These are phyloP conservation scores for Gnaphalium uliginosum DNA, from an alignment of 129 eudicot species.

Conservation along the genomic window DNA sequence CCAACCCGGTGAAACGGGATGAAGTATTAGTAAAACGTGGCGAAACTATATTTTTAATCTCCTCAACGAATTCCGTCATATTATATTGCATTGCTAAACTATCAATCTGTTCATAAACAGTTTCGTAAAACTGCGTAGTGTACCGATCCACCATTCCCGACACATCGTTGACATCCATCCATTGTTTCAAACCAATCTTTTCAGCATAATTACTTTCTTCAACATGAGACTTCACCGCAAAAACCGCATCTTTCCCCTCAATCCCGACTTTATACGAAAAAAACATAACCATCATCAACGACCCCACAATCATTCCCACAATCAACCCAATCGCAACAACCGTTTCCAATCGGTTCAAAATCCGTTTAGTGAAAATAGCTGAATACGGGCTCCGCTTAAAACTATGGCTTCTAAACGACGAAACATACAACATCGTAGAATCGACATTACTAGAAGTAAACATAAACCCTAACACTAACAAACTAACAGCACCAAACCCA, in stretches of 20 bases:
- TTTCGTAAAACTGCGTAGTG: slow-evolving; percentile 63
- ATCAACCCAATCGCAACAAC: slow-evolving; percentile 86
- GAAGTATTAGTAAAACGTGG: slow-evolving; percentile 50
- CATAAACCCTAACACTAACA: slow-evolving; percentile 73
- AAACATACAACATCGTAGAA: slow-evolving; percentile 65
- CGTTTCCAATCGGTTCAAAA: slow-evolving; percentile 60
- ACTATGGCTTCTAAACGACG: slow-evolving; percentile 66
- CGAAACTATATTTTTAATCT: slow-evolving; percentile 42
- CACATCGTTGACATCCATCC: slow-evolving; percentile 95
- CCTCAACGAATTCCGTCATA: slow-evolving; percentile 78
- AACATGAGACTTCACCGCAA: slow-evolving; percentile 70
- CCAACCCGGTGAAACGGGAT: slow-evolving; percentile 39
- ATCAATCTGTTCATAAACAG: slow-evolving; percentile 82
- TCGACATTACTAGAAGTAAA: slow-evolving; percentile 61
- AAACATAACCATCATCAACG: slow-evolving; percentile 56
- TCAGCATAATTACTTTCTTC: slow-evolving; percentile 91
- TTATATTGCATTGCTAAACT: slow-evolving; percentile 84
- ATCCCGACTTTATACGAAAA: slow-evolving; percentile 86
- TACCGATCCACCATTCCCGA: slow-evolving; percentile 85
- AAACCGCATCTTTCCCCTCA: slow-evolving; percentile 83
- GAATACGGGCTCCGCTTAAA: slow-evolving; percentile 55
- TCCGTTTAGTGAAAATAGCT: slow-evolving; percentile 62
- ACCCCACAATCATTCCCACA: slow-evolving; percentile 72
- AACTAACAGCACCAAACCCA: slow-evolving; percentile 50
- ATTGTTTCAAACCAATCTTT: slow-evolving; percentile 74